Base-by-base conservation (phyloP, 2,329 filamentous ascomycete genomes). In the Cercospora sp. region DNA sequence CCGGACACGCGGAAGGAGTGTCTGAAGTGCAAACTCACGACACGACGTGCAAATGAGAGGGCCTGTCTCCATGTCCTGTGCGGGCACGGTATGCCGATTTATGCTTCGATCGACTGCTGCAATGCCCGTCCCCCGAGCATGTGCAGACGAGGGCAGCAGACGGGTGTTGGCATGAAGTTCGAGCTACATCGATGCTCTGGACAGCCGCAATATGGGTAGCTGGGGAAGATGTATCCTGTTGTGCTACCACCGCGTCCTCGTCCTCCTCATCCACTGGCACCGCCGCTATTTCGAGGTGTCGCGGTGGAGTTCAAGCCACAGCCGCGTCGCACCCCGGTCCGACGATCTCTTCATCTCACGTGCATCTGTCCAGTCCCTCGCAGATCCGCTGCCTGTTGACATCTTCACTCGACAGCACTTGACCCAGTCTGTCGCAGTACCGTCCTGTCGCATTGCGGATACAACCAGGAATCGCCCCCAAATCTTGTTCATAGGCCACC, bases 251-350 rank as follows among this genome's bases (percentile, higher is more conserved):
- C 48, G 48, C 48, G 10, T 28, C 7, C 20, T 26, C 53, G 23
- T 13, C 28, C 20, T 57, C 53, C 53, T 57, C 53, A 10, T 23
- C 45, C 45, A 48, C 45, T 57, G 53, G 53, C 53, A 31, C 53
- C 45, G 45, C 28, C 53, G 53, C 53, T 57, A 57, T 57, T 57
- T 57, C 53, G 53, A 57, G 23, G 53, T 57, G 53, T 57, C 53
- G 28, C 13, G 53, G 53, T 28, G 53, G 20, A 31, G 23, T 26
- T 57, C 53, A 31, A 48, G 45, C 45, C 45, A 48, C 45, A 23
- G 36, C 36, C 36, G 36, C 36, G 3, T n/a, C 33, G 42, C 42
- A 48, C 45, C 45, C 45, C 45, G 45, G 45, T 23, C 45, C 45
- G 45, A 20, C 45, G 45, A 48, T 48, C 45, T 5, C 45, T 23